A percentile compares a stretch with the other conserved stretches of the same genome.
Evolutionary conservation across 2,329 filamentous ascomycete species (phyloP).

Genomic region (Ophiostoma sp.): DNA sequence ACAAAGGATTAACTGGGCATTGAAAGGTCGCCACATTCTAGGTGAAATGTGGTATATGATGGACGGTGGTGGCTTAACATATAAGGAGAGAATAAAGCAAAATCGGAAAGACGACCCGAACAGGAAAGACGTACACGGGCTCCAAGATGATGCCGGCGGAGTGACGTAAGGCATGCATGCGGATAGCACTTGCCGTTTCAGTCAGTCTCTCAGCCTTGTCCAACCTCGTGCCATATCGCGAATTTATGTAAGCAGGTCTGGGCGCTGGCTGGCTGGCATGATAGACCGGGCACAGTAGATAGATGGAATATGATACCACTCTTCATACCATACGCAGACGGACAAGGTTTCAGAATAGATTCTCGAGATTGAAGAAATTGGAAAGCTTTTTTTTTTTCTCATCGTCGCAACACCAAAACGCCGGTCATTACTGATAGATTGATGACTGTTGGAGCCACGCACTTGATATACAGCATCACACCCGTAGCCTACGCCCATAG

Average conservation of each 20-base stretch:
- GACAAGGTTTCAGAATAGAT: constrained; percentile 1
- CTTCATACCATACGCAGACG: neutral
- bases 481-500: neutral
- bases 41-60: neutral
- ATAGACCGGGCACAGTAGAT: no score
- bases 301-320: neutral
- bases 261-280: no score
- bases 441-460: neutral
- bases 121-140: neutral
- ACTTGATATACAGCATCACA: neutral
- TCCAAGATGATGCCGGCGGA: neutral
- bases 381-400: constrained; percentile 8
- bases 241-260: neutral
- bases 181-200: neutral
- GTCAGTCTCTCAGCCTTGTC: neutral
- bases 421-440: constrained; percentile 11
- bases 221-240: neutral
- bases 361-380: constrained; percentile 10
- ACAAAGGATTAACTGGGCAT: neutral
- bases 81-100: neutral
- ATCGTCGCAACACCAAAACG: constrained; percentile 12
- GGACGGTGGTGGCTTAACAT: neutral
- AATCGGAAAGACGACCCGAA: neutral
- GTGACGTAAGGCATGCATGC: neutral
- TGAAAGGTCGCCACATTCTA: neutral